These are phyloP conservation scores for Pseudonitzschia multiseries DNA, from an alignment of 108 stramenopile species.

Conservation along the genomic window DNA sequence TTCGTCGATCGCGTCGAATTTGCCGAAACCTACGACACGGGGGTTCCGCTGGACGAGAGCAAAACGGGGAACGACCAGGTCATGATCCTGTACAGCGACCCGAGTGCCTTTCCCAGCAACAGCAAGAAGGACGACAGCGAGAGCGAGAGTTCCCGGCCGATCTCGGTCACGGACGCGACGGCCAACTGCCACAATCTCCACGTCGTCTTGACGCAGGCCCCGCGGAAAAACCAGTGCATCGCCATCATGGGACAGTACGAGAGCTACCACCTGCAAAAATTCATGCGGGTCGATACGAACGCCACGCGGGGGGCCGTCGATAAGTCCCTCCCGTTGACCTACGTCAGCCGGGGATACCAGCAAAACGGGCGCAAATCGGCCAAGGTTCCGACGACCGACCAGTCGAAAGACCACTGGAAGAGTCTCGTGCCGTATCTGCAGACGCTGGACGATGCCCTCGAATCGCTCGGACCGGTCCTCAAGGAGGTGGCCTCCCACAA, in stretches of 20 bases:
- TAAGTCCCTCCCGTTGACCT: constrained; percentile 32
- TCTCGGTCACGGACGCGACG: constrained; percentile 30
- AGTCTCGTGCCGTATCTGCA: constrained; percentile 55
- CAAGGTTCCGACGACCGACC: constrained; percentile 29
- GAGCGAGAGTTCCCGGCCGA: constrained; percentile 24
- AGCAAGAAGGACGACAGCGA: background rate
- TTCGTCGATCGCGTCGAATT: constrained; percentile 27
- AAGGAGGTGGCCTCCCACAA: constrained; percentile 41
- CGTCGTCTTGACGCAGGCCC: constrained; percentile 51
- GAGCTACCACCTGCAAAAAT: constrained; percentile 77
- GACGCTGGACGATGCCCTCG: constrained; percentile 43
- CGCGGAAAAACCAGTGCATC: constrained; percentile 53
- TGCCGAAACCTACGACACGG: constrained; percentile 21
- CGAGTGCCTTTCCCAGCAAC: constrained; percentile 23
- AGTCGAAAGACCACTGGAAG: constrained; percentile 45
- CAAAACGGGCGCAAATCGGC: constrained; percentile 47
- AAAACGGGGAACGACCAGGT: constrained; percentile 21
- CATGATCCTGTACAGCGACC: constrained; percentile 22
- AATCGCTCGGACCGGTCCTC: constrained; percentile 50
- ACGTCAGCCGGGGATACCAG: constrained; percentile 55
- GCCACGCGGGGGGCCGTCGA: constrained; percentile 18
- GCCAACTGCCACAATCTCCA: constrained; percentile 69
- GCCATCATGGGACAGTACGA: constrained; percentile 81
- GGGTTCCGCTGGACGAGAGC: constrained; percentile 33
- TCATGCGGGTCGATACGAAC: constrained; percentile 35